A percentile compares a stretch with the other conserved stretches of the same genome.
phyloP scores from a whole-genome alignment of 2,329 filamentous ascomycete genomes.

The Diaporthe vaccinii region DNA sequence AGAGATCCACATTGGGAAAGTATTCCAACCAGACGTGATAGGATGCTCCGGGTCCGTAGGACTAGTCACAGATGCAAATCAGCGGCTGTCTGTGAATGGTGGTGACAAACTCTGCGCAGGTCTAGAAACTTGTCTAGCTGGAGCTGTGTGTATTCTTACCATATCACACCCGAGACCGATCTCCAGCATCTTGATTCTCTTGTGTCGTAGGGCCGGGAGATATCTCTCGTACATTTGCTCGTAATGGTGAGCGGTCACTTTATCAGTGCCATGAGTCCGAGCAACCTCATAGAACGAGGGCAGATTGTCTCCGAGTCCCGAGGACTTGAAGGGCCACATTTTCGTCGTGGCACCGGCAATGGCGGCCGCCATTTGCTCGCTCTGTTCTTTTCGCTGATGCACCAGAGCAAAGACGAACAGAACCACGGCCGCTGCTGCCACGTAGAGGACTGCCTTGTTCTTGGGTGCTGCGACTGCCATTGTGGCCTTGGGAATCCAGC shows the following conservation, averaged over 20 bases:
- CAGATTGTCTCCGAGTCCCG: not conserved
- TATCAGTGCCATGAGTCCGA: not conserved
- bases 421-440: not conserved
- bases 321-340: not conserved
- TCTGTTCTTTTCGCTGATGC: not conserved
- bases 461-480: not conserved
- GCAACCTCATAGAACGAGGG: not conserved
- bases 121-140: no score
- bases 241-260: not conserved
- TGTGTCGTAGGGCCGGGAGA: not conserved
- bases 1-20: not conserved
- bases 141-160: not conserved
- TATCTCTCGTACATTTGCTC: not conserved
- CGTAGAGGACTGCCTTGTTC: not conserved
- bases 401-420: not conserved
- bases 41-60: not conserved
- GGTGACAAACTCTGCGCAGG: no score
- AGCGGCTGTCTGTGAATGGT: not conserved
- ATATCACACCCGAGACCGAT: not conserved
- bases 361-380: not conserved
- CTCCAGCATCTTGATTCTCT: not conserved
- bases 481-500: not conserved
- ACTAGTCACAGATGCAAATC: not conserved
- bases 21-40: not conserved
- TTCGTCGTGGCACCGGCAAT: not conserved